A percentile compares a stretch with the other conserved stretches of the same genome.
Evolutionary conservation across 2,329 filamentous ascomycete genomes (phyloP).

Genomic region (Trichoderma cornu-damae): DNA sequence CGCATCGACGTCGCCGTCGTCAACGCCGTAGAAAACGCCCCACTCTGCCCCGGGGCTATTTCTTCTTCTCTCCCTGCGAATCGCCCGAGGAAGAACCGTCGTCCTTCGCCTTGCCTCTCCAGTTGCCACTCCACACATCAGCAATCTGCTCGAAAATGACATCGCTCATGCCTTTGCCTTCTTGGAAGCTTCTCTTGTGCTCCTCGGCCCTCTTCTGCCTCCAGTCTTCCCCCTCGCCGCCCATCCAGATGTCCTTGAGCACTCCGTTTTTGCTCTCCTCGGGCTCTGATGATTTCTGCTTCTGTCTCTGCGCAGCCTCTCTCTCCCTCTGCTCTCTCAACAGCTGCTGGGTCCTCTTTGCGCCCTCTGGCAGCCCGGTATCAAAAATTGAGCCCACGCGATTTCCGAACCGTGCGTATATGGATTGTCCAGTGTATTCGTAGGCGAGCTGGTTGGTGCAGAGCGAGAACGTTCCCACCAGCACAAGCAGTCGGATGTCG

Average conservation of each 20-base stretch:
- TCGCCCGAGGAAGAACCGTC: not conserved
- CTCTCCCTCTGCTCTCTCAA: conserved; percentile 44
- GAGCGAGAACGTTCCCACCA: conserved; percentile 47
- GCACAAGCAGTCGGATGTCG: conserved; percentile 47
- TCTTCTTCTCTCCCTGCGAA: conserved; percentile 22
- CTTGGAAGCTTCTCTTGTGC: conserved; percentile 49
- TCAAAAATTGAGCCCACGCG: conserved; percentile 44
- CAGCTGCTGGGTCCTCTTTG: conserved; percentile 43
- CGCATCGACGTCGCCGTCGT: not conserved
- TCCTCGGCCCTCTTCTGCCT: conserved; percentile 46
- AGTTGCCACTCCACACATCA: conserved; percentile 47
- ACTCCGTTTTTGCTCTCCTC: conserved; percentile 32
- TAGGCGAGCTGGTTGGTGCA: conserved; percentile 51
- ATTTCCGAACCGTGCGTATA: conserved; percentile 43
- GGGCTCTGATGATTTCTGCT: conserved; percentile 18
- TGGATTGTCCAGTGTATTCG: conserved; percentile 53
- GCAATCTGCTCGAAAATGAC: conserved; percentile 53
- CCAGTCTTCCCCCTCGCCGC: conserved; percentile 52
- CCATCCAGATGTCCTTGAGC: conserved; percentile 54
- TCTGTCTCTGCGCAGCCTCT: conserved; percentile 30
- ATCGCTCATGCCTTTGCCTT: conserved; percentile 52
- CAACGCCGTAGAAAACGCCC: not conserved
- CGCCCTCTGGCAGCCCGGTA: conserved; percentile 53
- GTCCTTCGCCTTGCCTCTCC: conserved; percentile 29
- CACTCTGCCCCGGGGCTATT: not conserved